A percentile compares a stretch with the other conserved stretches of the same genome.
phyloP scores from a whole-genome alignment of 345 rosid genomes.

The Tarenaya hassleriana region DNA sequence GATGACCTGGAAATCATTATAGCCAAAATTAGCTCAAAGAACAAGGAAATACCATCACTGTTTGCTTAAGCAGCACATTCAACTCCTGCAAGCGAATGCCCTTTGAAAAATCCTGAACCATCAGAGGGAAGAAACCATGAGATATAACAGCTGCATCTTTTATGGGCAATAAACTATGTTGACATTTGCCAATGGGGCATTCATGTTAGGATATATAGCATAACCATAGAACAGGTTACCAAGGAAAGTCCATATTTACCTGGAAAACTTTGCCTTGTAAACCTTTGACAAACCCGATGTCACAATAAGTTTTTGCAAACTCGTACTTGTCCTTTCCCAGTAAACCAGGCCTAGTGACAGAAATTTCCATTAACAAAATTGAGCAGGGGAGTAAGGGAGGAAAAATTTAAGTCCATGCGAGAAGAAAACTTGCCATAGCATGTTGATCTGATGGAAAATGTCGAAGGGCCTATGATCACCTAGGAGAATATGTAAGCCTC shows the following conservation, averaged over 20 bases:
- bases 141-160: constrained; percentile 6
- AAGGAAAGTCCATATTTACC: constrained; percentile 41
- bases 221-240: constrained; percentile 13
- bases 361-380: constrained; percentile 24
- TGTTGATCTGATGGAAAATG: constrained; percentile 92
- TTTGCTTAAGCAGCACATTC: constrained; percentile 69
- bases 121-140: constrained; percentile 12
- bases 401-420: constrained; percentile 19
- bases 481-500: constrained; percentile 36
- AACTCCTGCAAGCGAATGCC: constrained; percentile 91
- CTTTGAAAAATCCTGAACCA: constrained; percentile 76
- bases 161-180: constrained; percentile 6
- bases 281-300: constrained; percentile 43
- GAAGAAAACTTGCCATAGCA: constrained; percentile 69
- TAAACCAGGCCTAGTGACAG: constrained; percentile 78
- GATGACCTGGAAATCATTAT: constrained; percentile 3
- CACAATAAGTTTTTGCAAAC: constrained; percentile 85
- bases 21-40: constrained; percentile 17
- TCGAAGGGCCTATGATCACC: constrained; percentile 86
- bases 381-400: constrained; percentile 8
- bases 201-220: not conserved
- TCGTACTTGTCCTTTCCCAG: constrained; percentile 83
- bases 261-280: constrained; percentile 56
- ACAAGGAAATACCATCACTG: constrained; percentile 70
- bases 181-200: constrained; percentile 3